phyloP scores from a whole-genome alignment of 2,329 filamentous ascomycete genomes.

The Hawksworthiomyces lignivorus region DNA sequence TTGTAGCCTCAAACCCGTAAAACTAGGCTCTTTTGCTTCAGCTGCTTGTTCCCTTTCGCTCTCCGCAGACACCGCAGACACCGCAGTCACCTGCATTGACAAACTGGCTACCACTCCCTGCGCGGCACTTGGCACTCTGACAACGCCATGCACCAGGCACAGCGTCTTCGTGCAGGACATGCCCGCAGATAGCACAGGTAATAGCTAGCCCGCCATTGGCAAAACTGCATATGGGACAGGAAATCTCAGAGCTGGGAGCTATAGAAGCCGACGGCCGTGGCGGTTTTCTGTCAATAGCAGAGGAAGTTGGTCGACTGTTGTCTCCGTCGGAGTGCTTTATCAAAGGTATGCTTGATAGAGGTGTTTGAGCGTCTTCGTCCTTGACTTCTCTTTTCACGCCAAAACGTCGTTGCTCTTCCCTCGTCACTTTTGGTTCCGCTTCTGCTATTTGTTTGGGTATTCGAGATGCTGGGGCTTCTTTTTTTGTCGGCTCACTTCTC shows the following conservation, averaged over 20 bases:
- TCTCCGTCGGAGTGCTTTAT: too few relatives aligned
- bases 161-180: slow-evolving; percentile 53
- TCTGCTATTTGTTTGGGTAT: too few relatives aligned
- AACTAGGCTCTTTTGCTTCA: background rate
- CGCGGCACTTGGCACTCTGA: slow-evolving; percentile 44
- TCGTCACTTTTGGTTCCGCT: too few relatives aligned
- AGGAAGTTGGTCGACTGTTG: too few relatives aligned
- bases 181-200: slow-evolving; percentile 61
- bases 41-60: slow-evolving; percentile 11
- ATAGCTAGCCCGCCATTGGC: slow-evolving; percentile 45
- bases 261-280: too few relatives aligned
- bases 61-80: slow-evolving; percentile 62
- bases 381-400: slow-evolving; percentile 1
- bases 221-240: slow-evolving; percentile 62
- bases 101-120: slow-evolving; percentile 46
- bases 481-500: background rate
- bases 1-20: too few relatives aligned
- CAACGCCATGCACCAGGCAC: slow-evolving; percentile 59
- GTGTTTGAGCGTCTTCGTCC: background rate
- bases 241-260: too few relatives aligned
- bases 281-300: too few relatives aligned
- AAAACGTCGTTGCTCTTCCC: too few relatives aligned
- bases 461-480: background rate
- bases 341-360: too few relatives aligned
- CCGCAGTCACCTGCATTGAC: slow-evolving; percentile 63